A percentile compares a stretch with the other conserved stretches of the same genome.
These are phyloP conservation scores for Cephalotrichum gorgonifer DNA, from an alignment of 2,329 filamentous ascomycete genomes.

Conservation along the genomic window DNA sequence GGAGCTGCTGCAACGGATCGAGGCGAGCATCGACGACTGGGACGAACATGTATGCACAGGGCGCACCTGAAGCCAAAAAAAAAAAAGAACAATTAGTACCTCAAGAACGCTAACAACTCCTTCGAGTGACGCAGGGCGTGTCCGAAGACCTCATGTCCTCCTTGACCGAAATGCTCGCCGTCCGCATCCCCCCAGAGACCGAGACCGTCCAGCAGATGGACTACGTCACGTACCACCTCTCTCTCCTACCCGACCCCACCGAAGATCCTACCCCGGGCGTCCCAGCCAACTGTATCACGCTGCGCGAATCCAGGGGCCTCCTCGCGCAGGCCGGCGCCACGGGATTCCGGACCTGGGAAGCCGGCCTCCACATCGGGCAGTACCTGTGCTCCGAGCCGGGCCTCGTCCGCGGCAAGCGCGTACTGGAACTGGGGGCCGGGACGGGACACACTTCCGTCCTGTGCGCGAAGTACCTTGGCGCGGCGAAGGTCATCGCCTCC, in stretches of 20 bases:
- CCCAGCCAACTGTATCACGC: slow-evolving; percentile 34
- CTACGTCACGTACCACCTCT: slow-evolving; percentile 61
- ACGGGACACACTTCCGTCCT: slow-evolving; percentile 68
- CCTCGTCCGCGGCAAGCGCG: slow-evolving; percentile 39
- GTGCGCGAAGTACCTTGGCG: slow-evolving; percentile 55
- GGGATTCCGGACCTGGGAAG: slow-evolving; percentile 73
- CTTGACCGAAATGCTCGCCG: slow-evolving; percentile 54
- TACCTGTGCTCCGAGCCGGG: slow-evolving; percentile 45
- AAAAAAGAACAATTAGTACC: not conserved
- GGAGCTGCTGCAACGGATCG: slow-evolving; percentile 57
- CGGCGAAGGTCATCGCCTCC: slow-evolving; percentile 53
- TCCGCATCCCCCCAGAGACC: slow-evolving; percentile 52
- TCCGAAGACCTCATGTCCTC: slow-evolving; percentile 68
- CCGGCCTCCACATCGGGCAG: slow-evolving; percentile 61
- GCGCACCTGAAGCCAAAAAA: too few species aligned
- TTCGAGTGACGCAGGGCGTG: slow-evolving; percentile 51
- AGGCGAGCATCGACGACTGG: slow-evolving; percentile 67
- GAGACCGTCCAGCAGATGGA: slow-evolving; percentile 60
- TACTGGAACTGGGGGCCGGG: slow-evolving; percentile 67
- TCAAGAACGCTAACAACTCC: not conserved
- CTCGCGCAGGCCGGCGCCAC: slow-evolving; percentile 65
- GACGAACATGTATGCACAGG: slow-evolving; percentile 75
- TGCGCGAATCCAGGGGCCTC: slow-evolving; percentile 59
- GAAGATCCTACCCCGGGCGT: not conserved
- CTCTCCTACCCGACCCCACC: slow-evolving; percentile 12